Conservation (phyloP, 2,329 filamentous ascomycete genomes). For the Fusarium sp. region DNA sequence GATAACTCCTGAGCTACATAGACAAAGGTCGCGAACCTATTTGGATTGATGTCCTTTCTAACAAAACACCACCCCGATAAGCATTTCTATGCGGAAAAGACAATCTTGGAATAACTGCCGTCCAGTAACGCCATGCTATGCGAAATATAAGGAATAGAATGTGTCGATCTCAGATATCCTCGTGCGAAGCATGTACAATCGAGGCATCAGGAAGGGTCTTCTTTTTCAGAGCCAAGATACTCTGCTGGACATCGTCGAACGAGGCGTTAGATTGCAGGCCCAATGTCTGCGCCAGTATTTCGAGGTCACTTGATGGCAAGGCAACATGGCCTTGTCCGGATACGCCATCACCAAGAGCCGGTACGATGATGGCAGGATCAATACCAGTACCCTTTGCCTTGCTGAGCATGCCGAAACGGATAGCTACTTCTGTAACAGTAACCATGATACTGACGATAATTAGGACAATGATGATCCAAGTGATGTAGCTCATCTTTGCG, state of each 20-base stretch:
- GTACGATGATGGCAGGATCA: constrained; percentile 13
- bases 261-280: constrained; percentile 49
- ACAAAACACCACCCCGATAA: neutral
- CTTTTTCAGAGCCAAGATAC: constrained; percentile 46
- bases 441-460: constrained; percentile 92
- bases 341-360: constrained; percentile 29
- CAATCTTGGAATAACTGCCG: neutral
- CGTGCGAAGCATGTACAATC: constrained; percentile 18
- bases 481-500: constrained; percentile 94
- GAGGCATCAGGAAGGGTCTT: constrained; percentile 12
- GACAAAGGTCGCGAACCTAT: neutral
- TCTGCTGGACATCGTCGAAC: constrained; percentile 47
- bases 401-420: constrained; percentile 81
- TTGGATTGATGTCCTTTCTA: neutral
- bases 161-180: constrained; percentile 20
- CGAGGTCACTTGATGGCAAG: constrained; percentile 45
- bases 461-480: constrained; percentile 97
- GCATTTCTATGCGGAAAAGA: neutral
- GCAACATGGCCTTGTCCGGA: constrained; percentile 7
- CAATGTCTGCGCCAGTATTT: constrained; percentile 48
- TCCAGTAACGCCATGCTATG: constrained; percentile 41
- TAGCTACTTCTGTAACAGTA: constrained; percentile 86
- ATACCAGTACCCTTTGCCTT: constrained; percentile 34
- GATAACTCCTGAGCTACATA: neutral
- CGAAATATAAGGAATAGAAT: neutral